These are phyloP conservation scores for Myxozyma monticola DNA, from an alignment of 805 yeast genomes.

Conservation along the genomic window DNA sequence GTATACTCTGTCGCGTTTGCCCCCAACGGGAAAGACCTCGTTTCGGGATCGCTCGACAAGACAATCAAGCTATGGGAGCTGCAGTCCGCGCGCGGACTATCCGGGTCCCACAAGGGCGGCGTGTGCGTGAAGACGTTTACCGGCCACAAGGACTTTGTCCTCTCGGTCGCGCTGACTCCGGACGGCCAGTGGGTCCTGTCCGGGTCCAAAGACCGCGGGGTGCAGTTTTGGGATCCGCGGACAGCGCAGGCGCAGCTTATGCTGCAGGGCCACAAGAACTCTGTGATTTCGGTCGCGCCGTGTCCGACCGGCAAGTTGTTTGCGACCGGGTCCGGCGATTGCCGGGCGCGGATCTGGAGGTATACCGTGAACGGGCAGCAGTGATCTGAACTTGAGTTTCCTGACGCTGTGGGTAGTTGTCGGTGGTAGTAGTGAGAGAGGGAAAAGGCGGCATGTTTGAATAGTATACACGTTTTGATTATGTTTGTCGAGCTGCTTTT, in stretches of 20 bases:
- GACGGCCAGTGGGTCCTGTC: slow-evolving; percentile 87
- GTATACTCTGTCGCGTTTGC: slow-evolving; percentile 94
- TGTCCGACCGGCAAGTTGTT: slow-evolving; percentile 84
- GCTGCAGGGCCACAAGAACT: slow-evolving; percentile 96
- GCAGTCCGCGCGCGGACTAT: slow-evolving; percentile 49
- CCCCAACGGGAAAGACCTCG: slow-evolving; percentile 85
- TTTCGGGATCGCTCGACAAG: slow-evolving; percentile 92
- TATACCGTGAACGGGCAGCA: slow-evolving; percentile 23
- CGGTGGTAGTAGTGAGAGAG: background rate
- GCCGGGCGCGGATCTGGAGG: slow-evolving; percentile 93
- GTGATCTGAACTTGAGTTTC: too few relatives aligned
- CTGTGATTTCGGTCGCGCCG: slow-evolving; percentile 92
- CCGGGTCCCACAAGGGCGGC: slow-evolving; percentile 43
- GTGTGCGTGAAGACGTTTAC: slow-evolving; percentile 86
- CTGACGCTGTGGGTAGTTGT: background rate
- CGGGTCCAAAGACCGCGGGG: slow-evolving; percentile 96
- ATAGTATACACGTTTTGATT: background rate
- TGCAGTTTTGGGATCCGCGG: slow-evolving; percentile 91
- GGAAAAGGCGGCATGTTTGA: background rate
- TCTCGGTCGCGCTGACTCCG: slow-evolving; percentile 91
- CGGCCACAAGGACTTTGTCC: slow-evolving; percentile 95
- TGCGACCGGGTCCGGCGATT: slow-evolving; percentile 97
- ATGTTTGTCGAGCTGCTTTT: background rate
- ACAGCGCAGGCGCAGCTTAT: slow-evolving; percentile 89
- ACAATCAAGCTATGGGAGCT: slow-evolving; percentile 95